phyloP scores from a whole-genome alignment of 2,329 filamentous ascomycete species.

The Mollisia scopiformis region DNA sequence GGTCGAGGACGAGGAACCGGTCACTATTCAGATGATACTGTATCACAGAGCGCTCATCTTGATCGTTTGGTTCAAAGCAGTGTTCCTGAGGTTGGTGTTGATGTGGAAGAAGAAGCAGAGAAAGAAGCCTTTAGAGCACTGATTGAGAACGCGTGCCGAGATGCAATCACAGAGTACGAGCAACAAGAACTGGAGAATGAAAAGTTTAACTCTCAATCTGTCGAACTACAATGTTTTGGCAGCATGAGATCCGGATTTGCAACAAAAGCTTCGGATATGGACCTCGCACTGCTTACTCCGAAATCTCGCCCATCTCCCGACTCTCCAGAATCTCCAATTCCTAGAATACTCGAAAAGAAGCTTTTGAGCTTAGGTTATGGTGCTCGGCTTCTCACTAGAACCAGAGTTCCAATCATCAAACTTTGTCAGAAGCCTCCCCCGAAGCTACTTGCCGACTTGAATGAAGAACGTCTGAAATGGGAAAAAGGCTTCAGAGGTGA shows the following conservation, averaged over 20 bases:
- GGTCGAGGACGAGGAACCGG: slow-evolving; percentile 19
- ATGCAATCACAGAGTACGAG: slow-evolving; percentile 59
- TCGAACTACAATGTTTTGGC: slow-evolving; percentile 79
- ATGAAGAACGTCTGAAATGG: slow-evolving; percentile 71
- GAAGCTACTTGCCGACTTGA: slow-evolving; percentile 61
- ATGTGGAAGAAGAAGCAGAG: slow-evolving; percentile 61
- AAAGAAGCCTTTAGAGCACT: slow-evolving; percentile 72
- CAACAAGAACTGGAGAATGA: slow-evolving; percentile 42
- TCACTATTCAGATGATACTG: slow-evolving; percentile 45
- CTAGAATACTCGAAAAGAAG: slow-evolving; percentile 74
- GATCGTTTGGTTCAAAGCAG: slow-evolving; percentile 47
- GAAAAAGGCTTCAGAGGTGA: slow-evolving; percentile 55
- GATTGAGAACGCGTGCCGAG: slow-evolving; percentile 67
- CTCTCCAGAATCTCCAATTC: slow-evolving; percentile 63
- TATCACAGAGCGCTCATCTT: slow-evolving; percentile 51
- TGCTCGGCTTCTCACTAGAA: slow-evolving; percentile 75
- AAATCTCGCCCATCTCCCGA: slow-evolving; percentile 57
- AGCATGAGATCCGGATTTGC: slow-evolving; percentile 86
- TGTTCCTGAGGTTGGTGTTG: slow-evolving; percentile 55
- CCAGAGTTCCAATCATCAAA: slow-evolving; percentile 86
- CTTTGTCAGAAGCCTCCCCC: slow-evolving; percentile 73
- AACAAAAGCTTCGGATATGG: slow-evolving; percentile 87
- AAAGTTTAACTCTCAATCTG: slow-evolving; percentile 54
- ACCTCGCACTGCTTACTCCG: slow-evolving; percentile 76
- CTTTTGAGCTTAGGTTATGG: slow-evolving; percentile 74